phyloP scores from a whole-genome alignment of 805 yeast genomes.

The Candida sanyiensis region DNA sequence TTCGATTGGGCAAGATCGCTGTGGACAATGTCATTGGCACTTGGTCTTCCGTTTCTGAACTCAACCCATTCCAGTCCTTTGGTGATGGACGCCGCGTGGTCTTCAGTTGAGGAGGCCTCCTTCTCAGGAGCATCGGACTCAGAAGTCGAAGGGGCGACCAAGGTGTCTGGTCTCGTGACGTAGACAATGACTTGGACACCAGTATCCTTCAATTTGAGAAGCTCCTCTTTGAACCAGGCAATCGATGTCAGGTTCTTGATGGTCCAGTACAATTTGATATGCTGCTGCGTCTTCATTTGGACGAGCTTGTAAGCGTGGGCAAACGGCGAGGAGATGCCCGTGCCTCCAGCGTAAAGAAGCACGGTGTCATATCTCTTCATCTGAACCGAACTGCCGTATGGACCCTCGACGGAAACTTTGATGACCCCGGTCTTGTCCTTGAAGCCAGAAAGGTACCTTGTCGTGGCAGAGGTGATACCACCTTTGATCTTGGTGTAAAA shows the following conservation, averaged over 20 bases:
- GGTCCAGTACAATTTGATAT: slow-evolving; percentile 57
- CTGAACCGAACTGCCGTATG: slow-evolving; percentile 44
- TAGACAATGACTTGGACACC: slow-evolving; percentile 16
- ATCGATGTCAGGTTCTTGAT: slow-evolving; percentile 49
- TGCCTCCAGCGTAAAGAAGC: slow-evolving; percentile 45
- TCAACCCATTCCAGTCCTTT: slow-evolving; percentile 27
- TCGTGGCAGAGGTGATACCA: slow-evolving; percentile 38
- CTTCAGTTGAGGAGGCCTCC: neutral
- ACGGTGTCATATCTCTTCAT: slow-evolving; percentile 35
- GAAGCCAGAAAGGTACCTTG: slow-evolving; percentile 24
- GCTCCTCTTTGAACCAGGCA: slow-evolving; percentile 44
- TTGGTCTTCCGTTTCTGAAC: slow-evolving; percentile 43
- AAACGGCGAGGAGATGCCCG: slow-evolving; percentile 47
- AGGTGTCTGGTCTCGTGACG: slow-evolving; percentile 19
- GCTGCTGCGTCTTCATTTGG: slow-evolving; percentile 21
- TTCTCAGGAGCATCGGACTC: slow-evolving; percentile 5
- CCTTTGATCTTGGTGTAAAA: slow-evolving; percentile 48
- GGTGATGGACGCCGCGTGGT: neutral
- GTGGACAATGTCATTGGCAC: slow-evolving; percentile 32
- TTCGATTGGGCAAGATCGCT: slow-evolving; percentile 33
- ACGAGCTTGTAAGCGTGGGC: slow-evolving; percentile 32
- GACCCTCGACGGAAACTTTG: slow-evolving; percentile 54
- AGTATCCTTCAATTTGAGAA: slow-evolving; percentile 27
- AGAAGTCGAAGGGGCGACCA: neutral
- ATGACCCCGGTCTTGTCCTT: slow-evolving; percentile 21